These are phyloP conservation scores for Metrosideros polymorpha DNA, from an alignment of 441 rosid species.

Conservation along the genomic window DNA sequence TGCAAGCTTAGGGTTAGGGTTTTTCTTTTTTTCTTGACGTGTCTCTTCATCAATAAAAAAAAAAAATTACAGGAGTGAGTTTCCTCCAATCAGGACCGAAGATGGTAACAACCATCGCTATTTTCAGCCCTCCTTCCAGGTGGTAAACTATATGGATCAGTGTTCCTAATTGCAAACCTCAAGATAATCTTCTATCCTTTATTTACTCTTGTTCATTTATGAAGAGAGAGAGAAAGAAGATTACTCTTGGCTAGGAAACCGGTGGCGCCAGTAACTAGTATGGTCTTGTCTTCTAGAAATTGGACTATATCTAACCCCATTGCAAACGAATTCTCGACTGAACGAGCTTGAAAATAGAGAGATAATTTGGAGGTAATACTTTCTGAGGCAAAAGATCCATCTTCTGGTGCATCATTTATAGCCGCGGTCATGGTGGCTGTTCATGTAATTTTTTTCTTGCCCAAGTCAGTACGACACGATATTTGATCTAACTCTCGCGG, in stretches of 20 bases:
- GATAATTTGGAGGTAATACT: neutral
- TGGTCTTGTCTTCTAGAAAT: neutral
- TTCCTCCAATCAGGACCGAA: no score
- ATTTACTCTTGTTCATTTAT: no score
- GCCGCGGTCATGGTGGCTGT: neutral
- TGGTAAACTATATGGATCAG: no score
- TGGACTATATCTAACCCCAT: neutral
- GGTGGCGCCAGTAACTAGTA: neutral
- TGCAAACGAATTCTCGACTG: neutral
- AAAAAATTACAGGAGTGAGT: no score
- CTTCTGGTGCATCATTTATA: neutral
- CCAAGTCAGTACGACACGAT: neutral
- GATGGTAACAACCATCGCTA: no score
- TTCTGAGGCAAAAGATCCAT: neutral
- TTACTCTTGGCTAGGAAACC: neutral
- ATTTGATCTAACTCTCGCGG: neutral
- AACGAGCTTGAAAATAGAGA: neutral
- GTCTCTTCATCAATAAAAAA: no score
- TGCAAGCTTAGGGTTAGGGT: no score
- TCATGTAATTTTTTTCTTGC: neutral
- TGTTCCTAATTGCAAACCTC: no score
- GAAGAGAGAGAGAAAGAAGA: neutral
- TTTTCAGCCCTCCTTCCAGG: no score
- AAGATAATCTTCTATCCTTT: no score
- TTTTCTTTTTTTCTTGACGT: no score